Evolutionary conservation across 2,329 filamentous ascomycete species (phyloP).

Genomic region (Trichoderma citrinoviride): DNA sequence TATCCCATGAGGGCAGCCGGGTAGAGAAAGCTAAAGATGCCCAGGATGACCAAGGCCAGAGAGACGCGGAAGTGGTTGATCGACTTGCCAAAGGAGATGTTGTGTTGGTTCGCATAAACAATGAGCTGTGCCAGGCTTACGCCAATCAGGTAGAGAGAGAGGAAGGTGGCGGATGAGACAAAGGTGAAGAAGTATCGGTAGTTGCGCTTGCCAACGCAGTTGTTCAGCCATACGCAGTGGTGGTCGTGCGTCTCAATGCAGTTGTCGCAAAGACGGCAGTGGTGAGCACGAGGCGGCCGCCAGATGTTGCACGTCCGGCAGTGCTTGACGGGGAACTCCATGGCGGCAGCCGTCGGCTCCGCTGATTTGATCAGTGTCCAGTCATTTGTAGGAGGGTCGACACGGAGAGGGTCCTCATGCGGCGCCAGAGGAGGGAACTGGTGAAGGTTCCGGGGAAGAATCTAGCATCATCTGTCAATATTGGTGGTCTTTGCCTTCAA

Average conservation of each 20-base stretch:
- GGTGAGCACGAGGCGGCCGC: conserved; percentile 92
- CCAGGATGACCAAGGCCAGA: conserved; percentile 87
- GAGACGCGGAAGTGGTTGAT: conserved; percentile 72
- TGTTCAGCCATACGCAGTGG: conserved; percentile 98
- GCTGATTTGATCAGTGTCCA: conserved; percentile 90
- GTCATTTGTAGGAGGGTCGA: conserved; percentile 84
- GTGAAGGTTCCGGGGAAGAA: conserved; percentile 88
- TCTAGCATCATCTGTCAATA: conserved; percentile 50
- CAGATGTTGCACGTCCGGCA: conserved; percentile 98
- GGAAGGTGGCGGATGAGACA: conserved; percentile 72
- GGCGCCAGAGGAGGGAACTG: conserved; percentile 74
- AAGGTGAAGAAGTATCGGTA: conserved; percentile 98
- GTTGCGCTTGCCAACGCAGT: conserved; percentile 93
- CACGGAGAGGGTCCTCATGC: conserved; percentile 73
- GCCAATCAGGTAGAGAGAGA: conserved; percentile 72
- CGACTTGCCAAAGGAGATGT: conserved; percentile 64
- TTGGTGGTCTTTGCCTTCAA: background rate
- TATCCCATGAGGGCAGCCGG: conserved; percentile 81
- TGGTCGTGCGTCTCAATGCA: conserved; percentile 97
- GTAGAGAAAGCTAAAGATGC: conserved; percentile 71
- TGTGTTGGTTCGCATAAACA: conserved; percentile 63
- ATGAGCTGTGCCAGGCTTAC: conserved; percentile 79
- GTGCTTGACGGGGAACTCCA: conserved; percentile 98
- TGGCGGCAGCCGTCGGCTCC: conserved; percentile 72
- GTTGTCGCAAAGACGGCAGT: conserved; percentile 95